Evolutionary conservation across 169 alveolate genomes (phyloP).

Genomic region (Eimeria praecox): DNA sequence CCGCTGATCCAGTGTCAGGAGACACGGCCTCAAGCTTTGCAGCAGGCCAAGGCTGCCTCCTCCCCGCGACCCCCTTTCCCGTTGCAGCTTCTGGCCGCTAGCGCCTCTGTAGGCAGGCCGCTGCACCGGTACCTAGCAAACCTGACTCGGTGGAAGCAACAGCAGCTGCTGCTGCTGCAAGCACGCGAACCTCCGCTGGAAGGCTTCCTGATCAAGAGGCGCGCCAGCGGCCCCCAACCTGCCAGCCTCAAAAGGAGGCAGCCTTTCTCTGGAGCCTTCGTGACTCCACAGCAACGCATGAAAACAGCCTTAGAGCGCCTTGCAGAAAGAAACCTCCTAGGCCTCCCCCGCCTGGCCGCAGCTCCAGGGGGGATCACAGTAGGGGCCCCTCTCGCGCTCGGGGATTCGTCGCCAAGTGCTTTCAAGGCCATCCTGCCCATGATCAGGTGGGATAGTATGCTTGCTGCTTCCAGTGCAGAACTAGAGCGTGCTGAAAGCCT

Average conservation of each 20-base stretch:
- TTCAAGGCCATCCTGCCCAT: conserved; percentile 52
- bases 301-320: conserved; percentile 21
- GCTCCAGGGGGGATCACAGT: background rate
- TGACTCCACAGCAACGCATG: conserved; percentile 63
- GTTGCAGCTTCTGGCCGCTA: conserved; percentile 64
- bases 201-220: background rate
- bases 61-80: conserved; percentile 6
- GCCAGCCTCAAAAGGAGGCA: background rate
- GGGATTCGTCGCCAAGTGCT: background rate
- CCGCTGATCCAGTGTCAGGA: background rate
- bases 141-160: conserved; percentile 61
- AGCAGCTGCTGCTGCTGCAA: conserved; percentile 44
- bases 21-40: background rate
- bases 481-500: background rate
- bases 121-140: conserved; percentile 47
- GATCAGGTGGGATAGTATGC: conserved; percentile 15
- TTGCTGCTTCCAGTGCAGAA: background rate
- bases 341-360: background rate
- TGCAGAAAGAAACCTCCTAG: conserved; percentile 41
- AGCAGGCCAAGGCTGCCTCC: background rate
- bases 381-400: background rate
- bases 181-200: conserved; percentile 53
- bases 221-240: background rate
- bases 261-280: conserved; percentile 23
- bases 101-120: conserved; percentile 55